A percentile compares a stretch with the other conserved stretches of the same genome.
These are phyloP conservation scores for Dipteronia sinensis DNA, from an alignment of 345 rosid species.

Conservation along the genomic window DNA sequence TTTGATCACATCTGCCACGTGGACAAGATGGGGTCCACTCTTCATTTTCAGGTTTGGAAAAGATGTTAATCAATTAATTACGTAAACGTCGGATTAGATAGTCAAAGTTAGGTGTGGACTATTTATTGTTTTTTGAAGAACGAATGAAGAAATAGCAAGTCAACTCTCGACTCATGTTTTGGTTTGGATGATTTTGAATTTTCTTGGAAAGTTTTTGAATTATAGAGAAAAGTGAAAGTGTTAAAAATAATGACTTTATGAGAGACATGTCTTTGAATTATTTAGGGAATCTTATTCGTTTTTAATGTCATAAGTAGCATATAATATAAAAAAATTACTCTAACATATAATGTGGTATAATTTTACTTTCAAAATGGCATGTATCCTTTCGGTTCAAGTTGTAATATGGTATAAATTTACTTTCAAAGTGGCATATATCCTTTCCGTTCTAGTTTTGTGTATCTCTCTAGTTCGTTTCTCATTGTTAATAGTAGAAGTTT, in stretches of 20 bases:
- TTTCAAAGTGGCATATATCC: too few species aligned
- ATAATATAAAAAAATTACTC: too few species aligned
- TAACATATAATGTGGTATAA: too few species aligned
- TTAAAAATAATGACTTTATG: background rate
- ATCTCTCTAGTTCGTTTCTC: too few species aligned
- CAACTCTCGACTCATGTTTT: conserved; percentile 4
- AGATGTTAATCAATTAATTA: background rate
- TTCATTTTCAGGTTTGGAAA: background rate
- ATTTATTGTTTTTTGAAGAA: too few species aligned
- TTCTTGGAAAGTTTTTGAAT: conserved; percentile 11
- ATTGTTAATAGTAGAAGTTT: too few species aligned
- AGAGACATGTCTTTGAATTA: background rate
- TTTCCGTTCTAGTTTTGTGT: too few species aligned
- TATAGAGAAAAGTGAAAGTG: background rate
- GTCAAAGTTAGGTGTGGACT: conserved; percentile 25
- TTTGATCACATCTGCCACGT: conserved; percentile 7
- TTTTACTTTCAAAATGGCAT: too few species aligned
- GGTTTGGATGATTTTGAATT: conserved; percentile 14
- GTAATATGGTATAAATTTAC: background rate
- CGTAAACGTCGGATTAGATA: background rate
- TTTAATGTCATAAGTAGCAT: background rate
- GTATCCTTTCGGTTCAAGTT: too few species aligned
- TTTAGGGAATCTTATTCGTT: background rate
- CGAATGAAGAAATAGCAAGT: background rate
- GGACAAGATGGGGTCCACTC: background rate